Evolutionary conservation across 768 basidiomycete species (phyloP).

Genomic region (Lactarius quietus): DNA sequence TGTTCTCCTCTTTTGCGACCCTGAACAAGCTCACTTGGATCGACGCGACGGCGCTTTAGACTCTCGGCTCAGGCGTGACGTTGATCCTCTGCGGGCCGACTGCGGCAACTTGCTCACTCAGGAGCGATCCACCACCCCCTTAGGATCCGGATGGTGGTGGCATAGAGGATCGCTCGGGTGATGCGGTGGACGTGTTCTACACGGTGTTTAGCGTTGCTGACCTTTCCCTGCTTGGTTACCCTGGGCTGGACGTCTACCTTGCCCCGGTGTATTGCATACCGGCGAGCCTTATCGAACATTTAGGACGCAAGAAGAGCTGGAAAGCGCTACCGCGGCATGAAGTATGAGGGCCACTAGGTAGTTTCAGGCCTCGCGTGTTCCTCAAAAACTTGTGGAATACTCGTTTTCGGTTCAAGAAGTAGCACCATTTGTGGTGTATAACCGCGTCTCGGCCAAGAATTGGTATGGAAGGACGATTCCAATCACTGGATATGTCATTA

Average conservation of each 20-base stretch:
- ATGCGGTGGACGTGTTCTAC: constrained; percentile 98
- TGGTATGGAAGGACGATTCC: background rate
- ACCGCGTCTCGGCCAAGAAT: background rate
- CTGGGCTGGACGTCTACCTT: constrained; percentile 73
- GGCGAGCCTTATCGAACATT: constrained; percentile 60
- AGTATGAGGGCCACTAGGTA: background rate
- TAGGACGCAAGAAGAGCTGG: constrained; percentile 69
- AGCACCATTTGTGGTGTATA: background rate
- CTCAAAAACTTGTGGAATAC: background rate
- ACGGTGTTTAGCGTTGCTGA: constrained; percentile 87
- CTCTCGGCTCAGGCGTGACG: constrained; percentile 81
- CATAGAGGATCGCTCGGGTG: constrained; percentile 89
- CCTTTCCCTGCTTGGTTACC: constrained; percentile 84
- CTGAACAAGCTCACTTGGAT: constrained; percentile 85
- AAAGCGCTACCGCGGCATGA: constrained; percentile 46
- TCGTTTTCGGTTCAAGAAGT: background rate
- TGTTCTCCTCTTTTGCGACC: constrained; percentile 83
- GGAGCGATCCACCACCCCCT: background rate
- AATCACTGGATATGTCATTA: background rate
- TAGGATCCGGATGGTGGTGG: constrained; percentile 91
- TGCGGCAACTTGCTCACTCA: background rate
- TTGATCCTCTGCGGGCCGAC: constrained; percentile 2
- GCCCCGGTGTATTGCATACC: constrained; percentile 99
- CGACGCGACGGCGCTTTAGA: constrained; percentile 74
- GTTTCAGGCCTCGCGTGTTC: background rate